phyloP scores from a whole-genome alignment of 345 rosid genomes.

The Nephelium lappaceum region DNA sequence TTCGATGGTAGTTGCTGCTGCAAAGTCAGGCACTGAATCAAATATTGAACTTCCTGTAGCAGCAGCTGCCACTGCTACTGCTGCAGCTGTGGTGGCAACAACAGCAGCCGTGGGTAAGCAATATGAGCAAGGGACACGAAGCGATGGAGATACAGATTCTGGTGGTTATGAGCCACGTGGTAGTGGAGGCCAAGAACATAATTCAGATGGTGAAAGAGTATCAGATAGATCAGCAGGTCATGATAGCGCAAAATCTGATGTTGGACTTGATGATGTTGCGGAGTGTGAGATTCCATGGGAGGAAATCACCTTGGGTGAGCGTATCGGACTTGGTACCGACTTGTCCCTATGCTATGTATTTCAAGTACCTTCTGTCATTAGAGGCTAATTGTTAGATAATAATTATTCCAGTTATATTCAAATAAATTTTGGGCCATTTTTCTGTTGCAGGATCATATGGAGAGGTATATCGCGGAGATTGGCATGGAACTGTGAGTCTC shows the following conservation, averaged over 20 bases:
- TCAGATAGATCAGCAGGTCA: constrained; percentile 63
- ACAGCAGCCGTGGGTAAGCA: constrained; percentile 75
- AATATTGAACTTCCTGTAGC: constrained; percentile 84
- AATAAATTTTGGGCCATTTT: constrained; percentile 24
- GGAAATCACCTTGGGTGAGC: constrained; percentile 87
- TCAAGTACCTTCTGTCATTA: constrained; percentile 20
- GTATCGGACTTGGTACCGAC: constrained; percentile 90
- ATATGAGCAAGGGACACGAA: constrained; percentile 51
- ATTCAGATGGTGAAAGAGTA: constrained; percentile 62
- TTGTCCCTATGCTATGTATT: constrained; percentile 26
- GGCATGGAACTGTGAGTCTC: constrained; percentile 97
- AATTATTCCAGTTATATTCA: constrained; percentile 5
- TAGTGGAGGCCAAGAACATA: constrained; percentile 45
- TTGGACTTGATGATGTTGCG: constrained; percentile 74
- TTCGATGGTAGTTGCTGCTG: constrained; percentile 90
- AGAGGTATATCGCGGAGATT: constrained; percentile 93
- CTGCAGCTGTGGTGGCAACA: constrained; percentile 92
- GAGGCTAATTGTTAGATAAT: constrained; percentile 9
- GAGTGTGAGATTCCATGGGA: constrained; percentile 92
- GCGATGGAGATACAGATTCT: constrained; percentile 59
- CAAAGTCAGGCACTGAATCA: constrained; percentile 65
- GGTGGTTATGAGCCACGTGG: constrained; percentile 48
- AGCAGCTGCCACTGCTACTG: constrained; percentile 94
- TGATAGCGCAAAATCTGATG: constrained; percentile 69
- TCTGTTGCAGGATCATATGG: constrained; percentile 87